Evolutionary conservation across 805 yeast genomes (phyloP), one percentile per base, ranked within the genome.

Genomic region (Yamadazyma endophytica): DNA sequence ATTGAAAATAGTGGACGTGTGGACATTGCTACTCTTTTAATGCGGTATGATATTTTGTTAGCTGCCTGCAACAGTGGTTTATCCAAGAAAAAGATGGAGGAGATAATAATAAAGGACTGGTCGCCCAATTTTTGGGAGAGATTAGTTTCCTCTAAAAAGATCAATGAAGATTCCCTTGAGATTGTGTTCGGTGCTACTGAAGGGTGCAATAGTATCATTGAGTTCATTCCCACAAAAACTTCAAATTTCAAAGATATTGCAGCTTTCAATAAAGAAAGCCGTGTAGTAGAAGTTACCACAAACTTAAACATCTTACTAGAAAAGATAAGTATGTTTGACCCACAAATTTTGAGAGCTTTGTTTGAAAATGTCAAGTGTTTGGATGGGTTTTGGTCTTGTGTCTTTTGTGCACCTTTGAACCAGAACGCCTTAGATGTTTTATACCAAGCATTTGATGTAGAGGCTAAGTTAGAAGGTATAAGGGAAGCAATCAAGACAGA

Each of bases 391-490:
- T 82, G 94, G 85, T 70, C 87, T 1, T 77, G 85, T 49, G 59
- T 85, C 2, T 75, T 86, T 33, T 76, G 89, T 1, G 76, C 88
- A 0, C 64, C 72, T 12, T 55, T 81, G 3, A 81, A 79, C 37
- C 87, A 85, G 48, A 69, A 80, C 1, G 82, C 89, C 1, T 69
- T 83, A 5, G 81, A 81, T 39, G 66, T 86, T 13, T 52, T 88
- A 3, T 81, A 82, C 46, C 90, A 84, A 42, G 75, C 84, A 0
- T 82, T 75, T 52, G 94, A 87, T 52, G 51, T 50, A 15, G 60
- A 52, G 17, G 96, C 89, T 12, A 71, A 96, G 46, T 58, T 75
- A 21, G 95, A 84, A 52, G 86, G 88, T 21, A 65, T 85, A n/a
- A 73, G 67, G 28, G 70, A 68, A 4, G 49, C 79, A 21, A 56